A percentile compares a stretch with the other conserved stretches of the same genome.
Evolutionary conservation across 2,329 filamentous ascomycete genomes (phyloP).

Genomic region (Onygenales sp.): DNA sequence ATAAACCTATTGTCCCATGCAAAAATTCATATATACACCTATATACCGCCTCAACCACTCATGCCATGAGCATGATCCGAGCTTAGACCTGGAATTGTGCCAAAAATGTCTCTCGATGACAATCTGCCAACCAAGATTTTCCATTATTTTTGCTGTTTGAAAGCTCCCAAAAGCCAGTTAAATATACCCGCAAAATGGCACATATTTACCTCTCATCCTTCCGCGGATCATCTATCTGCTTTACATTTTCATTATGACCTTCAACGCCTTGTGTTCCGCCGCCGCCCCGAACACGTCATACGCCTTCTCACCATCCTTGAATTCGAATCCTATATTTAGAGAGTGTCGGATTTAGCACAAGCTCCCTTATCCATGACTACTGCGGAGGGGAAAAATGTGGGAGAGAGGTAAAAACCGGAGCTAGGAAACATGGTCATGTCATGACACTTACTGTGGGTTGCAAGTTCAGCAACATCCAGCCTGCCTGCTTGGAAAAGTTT

Average conservation of each 20-base stretch:
- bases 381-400: neutral
- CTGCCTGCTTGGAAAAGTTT: conserved; percentile 35
- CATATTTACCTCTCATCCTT: too few species aligned
- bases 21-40: too few species aligned
- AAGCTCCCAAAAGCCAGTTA: too few species aligned
- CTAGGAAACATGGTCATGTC: neutral
- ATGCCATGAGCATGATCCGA: too few species aligned
- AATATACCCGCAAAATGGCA: too few species aligned
- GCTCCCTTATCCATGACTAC: neutral
- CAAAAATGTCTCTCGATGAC: too few species aligned
- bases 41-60: too few species aligned
- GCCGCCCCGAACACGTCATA: conserved; percentile 37
- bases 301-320: conserved; percentile 35
- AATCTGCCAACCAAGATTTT: too few species aligned
- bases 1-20: too few species aligned
- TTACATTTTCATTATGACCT: conserved; percentile 32
- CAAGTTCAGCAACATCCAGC: conserved; percentile 33
- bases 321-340: conserved; percentile 28
- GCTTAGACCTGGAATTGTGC: too few species aligned
- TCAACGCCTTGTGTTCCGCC: conserved; percentile 34
- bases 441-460: conserved; percentile 35
- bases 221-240: neutral
- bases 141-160: too few species aligned
- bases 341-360: neutral
- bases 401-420: neutral